Evolutionary conservation across 805 yeast genomes (phyloP), one percentile per base, ranked within the genome.

Genomic region (Kazachstania africana): DNA sequence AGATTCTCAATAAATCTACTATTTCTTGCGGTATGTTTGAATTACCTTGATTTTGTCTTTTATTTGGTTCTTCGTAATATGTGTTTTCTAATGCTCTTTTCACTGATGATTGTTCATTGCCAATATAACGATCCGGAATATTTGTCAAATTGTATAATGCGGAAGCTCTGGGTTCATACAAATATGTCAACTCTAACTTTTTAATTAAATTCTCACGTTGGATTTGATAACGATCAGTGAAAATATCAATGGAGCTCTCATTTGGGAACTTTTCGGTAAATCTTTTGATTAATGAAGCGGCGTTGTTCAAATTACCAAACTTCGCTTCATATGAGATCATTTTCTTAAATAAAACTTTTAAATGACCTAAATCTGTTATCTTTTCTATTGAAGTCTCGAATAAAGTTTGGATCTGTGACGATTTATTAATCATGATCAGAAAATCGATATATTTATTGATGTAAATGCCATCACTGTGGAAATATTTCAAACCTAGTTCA

Each of bases 341-440:
- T 27, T 66, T 60, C 33, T 70, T 70, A 44, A 66, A 74, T 24
- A 79, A 59, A 24, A 57, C 59, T 32, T 65, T 60, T 38, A 72
- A 45, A 32, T 62, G 60, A 5, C 49, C 52, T 4, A 45, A 28
- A 24, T 48, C 44, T 26, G 29, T 40, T 9, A 55, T 42, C 28
- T 68, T 73, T 8, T 77, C 71, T 8, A 79, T 63, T 0, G 85
- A 74, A 3, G 79, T 68, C 53, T 91, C 97, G 50, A 88, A 78
- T 23, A 84, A 64, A 6, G 84, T 81, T 43, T 88, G 77, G 12
- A 85, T 80, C 45, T 80, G 68, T 4, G 72, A 66, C 58, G 75
- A 87, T 44, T 77, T 80, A 48, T 78, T 78, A 17, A 70, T 63
- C 37, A 67, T 59, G 14, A 84, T 68, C 40, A 91, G 60, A 47